Percentiles rank a stretch among this genome's conserved stretches.
These are phyloP conservation scores for Melampsora larici-populina DNA, from an alignment of 1,284 basidiomycete species.

Conservation along the genomic window DNA sequence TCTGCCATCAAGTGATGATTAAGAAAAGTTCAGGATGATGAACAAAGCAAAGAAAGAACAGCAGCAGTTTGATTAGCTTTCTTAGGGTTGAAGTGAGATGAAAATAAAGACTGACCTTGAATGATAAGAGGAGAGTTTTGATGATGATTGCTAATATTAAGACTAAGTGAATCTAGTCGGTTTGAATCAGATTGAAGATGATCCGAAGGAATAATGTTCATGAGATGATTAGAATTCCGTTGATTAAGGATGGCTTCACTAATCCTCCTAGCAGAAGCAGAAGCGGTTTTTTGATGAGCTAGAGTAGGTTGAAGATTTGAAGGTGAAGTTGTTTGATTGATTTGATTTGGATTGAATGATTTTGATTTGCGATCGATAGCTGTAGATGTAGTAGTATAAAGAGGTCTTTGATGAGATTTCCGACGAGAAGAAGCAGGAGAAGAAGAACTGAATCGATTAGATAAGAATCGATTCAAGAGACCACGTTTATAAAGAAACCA, in stretches of 20 bases:
- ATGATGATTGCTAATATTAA: background rate
- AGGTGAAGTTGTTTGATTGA: background rate
- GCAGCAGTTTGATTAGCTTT: background rate
- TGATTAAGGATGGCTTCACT: background rate
- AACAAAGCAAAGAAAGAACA: background rate
- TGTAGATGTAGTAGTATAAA: background rate
- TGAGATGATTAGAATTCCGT: background rate
- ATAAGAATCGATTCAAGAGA: slow-evolving; percentile 15
- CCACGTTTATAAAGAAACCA: slow-evolving; percentile 10
- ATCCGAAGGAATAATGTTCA: background rate
- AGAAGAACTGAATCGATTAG: background rate
- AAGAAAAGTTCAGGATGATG: background rate
- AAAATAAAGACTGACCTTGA: background rate
- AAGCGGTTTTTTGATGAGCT: background rate
- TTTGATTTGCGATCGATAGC: background rate
- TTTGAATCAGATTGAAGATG: background rate
- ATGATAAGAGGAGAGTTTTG: background rate
- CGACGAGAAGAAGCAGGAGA: background rate
- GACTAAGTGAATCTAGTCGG: background rate
- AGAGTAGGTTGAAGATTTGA: background rate
- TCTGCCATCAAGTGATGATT: background rate
- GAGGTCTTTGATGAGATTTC: background rate
- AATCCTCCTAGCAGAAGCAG: background rate
- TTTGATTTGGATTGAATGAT: background rate
- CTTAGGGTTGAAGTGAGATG: too few species aligned